These are phyloP conservation scores for Cryptosporidium meleagridis DNA, from an alignment of 169 alveolate species.

Conservation along the genomic window DNA sequence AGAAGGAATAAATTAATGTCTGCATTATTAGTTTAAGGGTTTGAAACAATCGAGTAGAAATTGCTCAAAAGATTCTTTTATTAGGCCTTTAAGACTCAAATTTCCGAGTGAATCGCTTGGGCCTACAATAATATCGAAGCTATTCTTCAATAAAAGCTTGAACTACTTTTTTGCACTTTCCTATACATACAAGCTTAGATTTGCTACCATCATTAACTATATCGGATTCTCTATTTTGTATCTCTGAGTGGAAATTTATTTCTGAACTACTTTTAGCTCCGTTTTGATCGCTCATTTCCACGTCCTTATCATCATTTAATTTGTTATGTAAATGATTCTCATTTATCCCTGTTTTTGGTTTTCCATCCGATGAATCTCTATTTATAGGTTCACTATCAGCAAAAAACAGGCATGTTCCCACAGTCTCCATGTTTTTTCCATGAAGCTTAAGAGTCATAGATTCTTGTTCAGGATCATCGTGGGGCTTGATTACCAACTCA, in stretches of 20 bases:
- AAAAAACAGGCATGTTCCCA: constrained; percentile 68
- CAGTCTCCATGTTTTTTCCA: constrained; percentile 41
- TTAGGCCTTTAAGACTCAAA: neutral
- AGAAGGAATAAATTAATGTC: constrained; percentile 3
- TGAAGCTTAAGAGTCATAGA: constrained; percentile 16
- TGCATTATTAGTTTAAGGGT: neutral
- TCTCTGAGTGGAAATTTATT: neutral
- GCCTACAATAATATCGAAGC: neutral
- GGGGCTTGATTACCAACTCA: constrained; percentile 6
- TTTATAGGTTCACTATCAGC: neutral
- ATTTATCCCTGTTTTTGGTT: neutral
- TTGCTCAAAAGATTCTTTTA: neutral
- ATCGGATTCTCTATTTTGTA: neutral
- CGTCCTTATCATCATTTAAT: neutral
- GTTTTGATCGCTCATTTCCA: neutral
- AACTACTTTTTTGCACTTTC: constrained; percentile 43
- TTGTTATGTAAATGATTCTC: neutral
- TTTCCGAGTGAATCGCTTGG: neutral
- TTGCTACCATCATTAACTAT: neutral
- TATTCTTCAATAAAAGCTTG: constrained; percentile 43
- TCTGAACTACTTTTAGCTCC: neutral
- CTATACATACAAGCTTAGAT: constrained; percentile 26
- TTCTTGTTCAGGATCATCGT: constrained; percentile 11
- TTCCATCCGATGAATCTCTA: neutral
- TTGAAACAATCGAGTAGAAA: neutral